Evolutionary conservation across 139 green algal species (phyloP).

Genomic region (Chlamydomonas incerta): DNA sequence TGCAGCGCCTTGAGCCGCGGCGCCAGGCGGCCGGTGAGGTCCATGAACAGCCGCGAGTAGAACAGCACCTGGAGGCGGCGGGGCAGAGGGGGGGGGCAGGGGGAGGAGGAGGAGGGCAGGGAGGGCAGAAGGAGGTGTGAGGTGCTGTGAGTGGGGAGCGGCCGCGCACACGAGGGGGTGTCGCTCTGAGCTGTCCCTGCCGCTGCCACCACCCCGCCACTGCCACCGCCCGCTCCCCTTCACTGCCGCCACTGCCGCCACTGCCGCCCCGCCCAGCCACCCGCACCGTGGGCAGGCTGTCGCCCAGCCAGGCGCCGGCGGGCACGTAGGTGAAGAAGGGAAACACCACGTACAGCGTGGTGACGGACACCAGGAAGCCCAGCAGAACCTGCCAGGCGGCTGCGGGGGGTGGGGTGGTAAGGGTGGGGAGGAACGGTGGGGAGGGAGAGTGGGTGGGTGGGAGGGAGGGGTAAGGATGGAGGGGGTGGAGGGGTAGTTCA

Average conservation of each 20-base stretch:
- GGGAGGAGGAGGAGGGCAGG: too few relatives aligned
- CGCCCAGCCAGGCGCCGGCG: conserved; percentile 66
- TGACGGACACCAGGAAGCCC: conserved; percentile 61
- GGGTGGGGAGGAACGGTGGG: background rate
- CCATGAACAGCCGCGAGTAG: conserved; percentile 78
- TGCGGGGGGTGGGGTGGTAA: background rate
- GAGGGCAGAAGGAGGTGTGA: too few relatives aligned
- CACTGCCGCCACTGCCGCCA: background rate
- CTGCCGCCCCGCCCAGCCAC: background rate
- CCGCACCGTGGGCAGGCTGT: conserved; percentile 69
- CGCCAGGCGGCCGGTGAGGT: conserved; percentile 75
- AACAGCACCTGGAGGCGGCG: conserved; percentile 70
- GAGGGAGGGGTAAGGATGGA: too few relatives aligned
- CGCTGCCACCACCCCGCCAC: background rate
- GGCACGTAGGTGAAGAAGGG: conserved; percentile 89
- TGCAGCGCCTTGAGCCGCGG: conserved; percentile 63
- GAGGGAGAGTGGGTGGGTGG: too few relatives aligned
- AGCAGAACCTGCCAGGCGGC: conserved; percentile 57
- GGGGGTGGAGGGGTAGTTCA: too few relatives aligned
- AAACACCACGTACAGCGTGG: conserved; percentile 67
- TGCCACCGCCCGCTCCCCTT: background rate
- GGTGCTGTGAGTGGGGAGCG: too few relatives aligned
- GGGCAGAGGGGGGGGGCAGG: too few relatives aligned
- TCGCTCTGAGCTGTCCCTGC: too few relatives aligned
- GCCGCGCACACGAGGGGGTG: too few relatives aligned